Conservation (phyloP, 371 early-diverging fungal species). For the Syncephalastrum monosporum region DNA sequence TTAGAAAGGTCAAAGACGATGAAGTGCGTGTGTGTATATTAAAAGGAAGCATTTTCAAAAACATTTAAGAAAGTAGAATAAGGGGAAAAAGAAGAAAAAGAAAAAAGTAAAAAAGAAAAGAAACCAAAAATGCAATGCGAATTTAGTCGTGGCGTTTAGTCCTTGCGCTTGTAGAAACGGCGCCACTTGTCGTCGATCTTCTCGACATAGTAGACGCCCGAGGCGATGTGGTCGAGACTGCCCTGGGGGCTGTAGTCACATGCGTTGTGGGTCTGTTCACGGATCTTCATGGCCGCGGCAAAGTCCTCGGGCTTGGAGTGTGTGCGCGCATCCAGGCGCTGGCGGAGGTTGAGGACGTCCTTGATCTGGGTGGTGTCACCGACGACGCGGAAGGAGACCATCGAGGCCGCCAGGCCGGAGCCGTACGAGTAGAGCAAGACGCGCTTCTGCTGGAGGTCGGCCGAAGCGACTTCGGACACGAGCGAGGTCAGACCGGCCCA, state of each 20-base stretch:
- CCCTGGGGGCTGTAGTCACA: constrained; percentile 81
- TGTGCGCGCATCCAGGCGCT: constrained; percentile 75
- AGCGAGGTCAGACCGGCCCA: constrained; percentile 90
- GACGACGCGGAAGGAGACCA: constrained; percentile 87
- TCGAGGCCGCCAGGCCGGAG: constrained; percentile 93
- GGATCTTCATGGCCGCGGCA: constrained; percentile 80
- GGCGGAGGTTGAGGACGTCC: constrained; percentile 60
- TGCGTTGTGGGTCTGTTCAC: constrained; percentile 85
- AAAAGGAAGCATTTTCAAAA: too few relatives aligned
- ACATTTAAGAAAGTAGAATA: too few relatives aligned
- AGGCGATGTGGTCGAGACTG: constrained; percentile 46
- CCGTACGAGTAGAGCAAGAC: constrained; percentile 95
- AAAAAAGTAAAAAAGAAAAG: constrained; percentile 3
- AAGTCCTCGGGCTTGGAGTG: constrained; percentile 77
- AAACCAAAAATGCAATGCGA: constrained; percentile 7
- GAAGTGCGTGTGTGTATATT: too few relatives aligned
- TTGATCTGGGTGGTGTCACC: constrained; percentile 65
- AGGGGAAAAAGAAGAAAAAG: not conserved
- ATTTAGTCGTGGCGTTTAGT: constrained; percentile 20
- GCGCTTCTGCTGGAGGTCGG: constrained; percentile 79
- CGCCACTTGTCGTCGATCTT: constrained; percentile 92
- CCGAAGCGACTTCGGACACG: constrained; percentile 69
- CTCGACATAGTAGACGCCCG: constrained; percentile 84
- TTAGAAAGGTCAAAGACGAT: too few relatives aligned
- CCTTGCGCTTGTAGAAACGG: constrained; percentile 77